Evolutionary conservation across 2,329 filamentous ascomycete species (phyloP).

Genomic region (Pyricularia sp.): DNA sequence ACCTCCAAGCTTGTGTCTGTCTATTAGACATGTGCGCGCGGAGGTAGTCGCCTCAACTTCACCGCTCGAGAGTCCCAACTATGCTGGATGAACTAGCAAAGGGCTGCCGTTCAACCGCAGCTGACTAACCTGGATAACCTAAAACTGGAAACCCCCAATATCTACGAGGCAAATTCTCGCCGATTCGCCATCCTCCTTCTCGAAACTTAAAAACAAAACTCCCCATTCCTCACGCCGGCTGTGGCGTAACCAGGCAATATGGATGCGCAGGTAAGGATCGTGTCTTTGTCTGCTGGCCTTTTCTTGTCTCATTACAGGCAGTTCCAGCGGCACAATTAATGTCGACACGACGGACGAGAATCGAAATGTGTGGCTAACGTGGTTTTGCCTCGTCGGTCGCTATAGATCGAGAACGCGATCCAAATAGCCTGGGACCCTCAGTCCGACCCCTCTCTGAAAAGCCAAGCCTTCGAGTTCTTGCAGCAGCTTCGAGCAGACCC

Average conservation of each 20-base stretch:
- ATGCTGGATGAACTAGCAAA: slow-evolving; percentile 4
- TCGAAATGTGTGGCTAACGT: slow-evolving; percentile 2
- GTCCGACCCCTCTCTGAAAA: slow-evolving; percentile 65
- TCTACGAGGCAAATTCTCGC: background rate
- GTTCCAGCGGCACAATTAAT: background rate
- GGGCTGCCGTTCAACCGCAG: slow-evolving; percentile 6
- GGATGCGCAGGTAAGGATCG: background rate
- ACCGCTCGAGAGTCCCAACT: background rate
- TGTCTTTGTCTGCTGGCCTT: background rate
- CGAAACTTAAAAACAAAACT: background rate
- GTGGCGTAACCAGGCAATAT: slow-evolving; percentile 3
- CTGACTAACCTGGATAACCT: background rate
- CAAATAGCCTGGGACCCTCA: slow-evolving; percentile 82
- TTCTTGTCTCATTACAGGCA: background rate
- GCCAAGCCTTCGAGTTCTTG: slow-evolving; percentile 74
- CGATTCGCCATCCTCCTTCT: background rate
- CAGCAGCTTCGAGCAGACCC: slow-evolving; percentile 72
- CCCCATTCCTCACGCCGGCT: background rate
- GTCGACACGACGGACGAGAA: background rate
- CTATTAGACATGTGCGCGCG: background rate
- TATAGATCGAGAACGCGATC: slow-evolving; percentile 86
- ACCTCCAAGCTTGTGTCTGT: slow-evolving; percentile 1
- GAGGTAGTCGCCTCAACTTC: slow-evolving; percentile 2
- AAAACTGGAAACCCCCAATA: background rate
- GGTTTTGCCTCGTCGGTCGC: background rate